These are phyloP conservation scores for Suhomyces wounanorum DNA, from an alignment of 1,139 yeast genomes.

Conservation along the genomic window DNA sequence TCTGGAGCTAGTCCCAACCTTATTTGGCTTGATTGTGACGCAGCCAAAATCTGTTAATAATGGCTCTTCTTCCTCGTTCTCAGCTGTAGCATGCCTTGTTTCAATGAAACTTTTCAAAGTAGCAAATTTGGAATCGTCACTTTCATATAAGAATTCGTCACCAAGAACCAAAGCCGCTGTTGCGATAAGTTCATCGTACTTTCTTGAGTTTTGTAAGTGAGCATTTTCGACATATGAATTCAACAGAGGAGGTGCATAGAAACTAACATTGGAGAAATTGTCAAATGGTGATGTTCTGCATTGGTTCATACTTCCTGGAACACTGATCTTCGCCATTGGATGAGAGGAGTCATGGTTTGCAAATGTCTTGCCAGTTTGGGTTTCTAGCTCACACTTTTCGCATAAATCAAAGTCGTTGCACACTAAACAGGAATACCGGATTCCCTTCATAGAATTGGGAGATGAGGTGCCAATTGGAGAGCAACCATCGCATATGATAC, in stretches of 20 bases:
- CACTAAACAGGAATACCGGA: slow-evolving; percentile 54
- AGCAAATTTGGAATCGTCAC: slow-evolving; percentile 10
- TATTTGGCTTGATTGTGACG: slow-evolving; percentile 11
- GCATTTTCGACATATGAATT: slow-evolving; percentile 19
- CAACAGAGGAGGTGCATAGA: slow-evolving; percentile 26
- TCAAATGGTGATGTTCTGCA: not conserved
- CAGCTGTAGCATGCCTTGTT: not conserved
- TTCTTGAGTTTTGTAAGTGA: slow-evolving; percentile 24
- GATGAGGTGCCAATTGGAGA: slow-evolving; percentile 21
- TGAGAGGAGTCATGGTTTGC: slow-evolving; percentile 32
- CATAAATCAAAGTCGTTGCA: slow-evolving; percentile 63
- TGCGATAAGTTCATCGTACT: slow-evolving; percentile 23
- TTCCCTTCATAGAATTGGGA: slow-evolving; percentile 45
- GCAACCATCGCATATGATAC: slow-evolving; percentile 47
- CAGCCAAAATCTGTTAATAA: slow-evolving; percentile 1
- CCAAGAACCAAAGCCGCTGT: not conserved
- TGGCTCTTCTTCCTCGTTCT: not conserved
- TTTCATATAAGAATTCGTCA: slow-evolving; percentile 1
- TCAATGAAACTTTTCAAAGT: slow-evolving; percentile 14
- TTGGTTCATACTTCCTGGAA: slow-evolving; percentile 19
- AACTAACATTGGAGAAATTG: slow-evolving; percentile 10
- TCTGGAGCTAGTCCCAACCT: slow-evolving; percentile 18
- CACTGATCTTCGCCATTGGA: slow-evolving; percentile 33
- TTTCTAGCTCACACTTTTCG: slow-evolving; percentile 43
- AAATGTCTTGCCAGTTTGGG: slow-evolving; percentile 15